Evolutionary conservation across 441 rosid species (phyloP).

Genomic region (Populus tomentosa): DNA sequence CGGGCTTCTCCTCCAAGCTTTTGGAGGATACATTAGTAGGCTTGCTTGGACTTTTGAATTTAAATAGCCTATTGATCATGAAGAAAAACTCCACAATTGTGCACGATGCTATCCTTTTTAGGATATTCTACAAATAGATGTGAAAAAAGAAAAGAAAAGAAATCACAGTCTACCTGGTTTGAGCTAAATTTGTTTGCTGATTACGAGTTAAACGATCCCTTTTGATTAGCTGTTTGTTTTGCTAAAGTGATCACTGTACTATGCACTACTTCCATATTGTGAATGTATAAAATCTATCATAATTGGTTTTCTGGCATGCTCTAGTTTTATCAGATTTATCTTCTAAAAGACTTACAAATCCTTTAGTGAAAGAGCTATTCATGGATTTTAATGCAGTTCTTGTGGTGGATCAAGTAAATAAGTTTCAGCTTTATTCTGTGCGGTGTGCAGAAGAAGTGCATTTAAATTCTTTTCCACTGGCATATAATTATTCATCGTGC

Average conservation of each 20-base stretch:
- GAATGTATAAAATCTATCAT: neutral
- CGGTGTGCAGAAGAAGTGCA: neutral
- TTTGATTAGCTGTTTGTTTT: neutral
- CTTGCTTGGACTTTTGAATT: neutral
- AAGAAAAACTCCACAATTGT: neutral
- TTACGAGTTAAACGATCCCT: neutral
- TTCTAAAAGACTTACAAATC: neutral
- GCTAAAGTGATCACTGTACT: neutral
- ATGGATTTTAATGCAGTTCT: neutral
- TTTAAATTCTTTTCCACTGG: neutral
- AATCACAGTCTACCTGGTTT: neutral
- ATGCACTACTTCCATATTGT: neutral
- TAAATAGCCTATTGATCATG: neutral
- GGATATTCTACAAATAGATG: too few species aligned
- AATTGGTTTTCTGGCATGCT: neutral
- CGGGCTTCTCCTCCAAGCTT: neutral
- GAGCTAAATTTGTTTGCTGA: neutral
- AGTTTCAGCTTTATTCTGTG: neutral
- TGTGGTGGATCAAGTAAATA: neutral
- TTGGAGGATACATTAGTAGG: neutral
- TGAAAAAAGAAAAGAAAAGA: too few species aligned
- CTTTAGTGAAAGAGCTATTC: neutral
- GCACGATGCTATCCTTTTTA: too few species aligned
- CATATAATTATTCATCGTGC: neutral
- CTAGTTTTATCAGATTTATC: neutral